phyloP scores from a whole-genome alignment of 331 rosid species.

The Acacia pycnantha region DNA sequence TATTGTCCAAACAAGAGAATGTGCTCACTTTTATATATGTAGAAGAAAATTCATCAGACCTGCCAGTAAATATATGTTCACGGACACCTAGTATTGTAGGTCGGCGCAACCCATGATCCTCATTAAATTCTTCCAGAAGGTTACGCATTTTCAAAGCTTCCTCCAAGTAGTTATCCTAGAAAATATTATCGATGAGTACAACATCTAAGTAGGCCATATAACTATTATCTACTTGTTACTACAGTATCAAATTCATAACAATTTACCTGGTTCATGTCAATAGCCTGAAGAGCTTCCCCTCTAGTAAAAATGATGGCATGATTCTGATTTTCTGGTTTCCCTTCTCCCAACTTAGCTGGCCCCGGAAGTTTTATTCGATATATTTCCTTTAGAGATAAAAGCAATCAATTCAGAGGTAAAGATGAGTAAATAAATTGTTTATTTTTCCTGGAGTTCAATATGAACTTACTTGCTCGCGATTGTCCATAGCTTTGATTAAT shows the following conservation, averaged over 20 bases:
- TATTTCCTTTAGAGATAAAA: conserved; percentile 64
- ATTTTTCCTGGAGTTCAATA: conserved; percentile 22
- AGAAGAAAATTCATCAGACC: conserved; percentile 48
- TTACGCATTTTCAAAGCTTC: conserved; percentile 97
- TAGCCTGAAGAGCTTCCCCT: conserved; percentile 96
- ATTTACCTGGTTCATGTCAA: conserved; percentile 96
- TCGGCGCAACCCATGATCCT: conserved; percentile 93
- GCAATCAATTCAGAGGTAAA: conserved; percentile 28
- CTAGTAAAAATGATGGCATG: conserved; percentile 92
- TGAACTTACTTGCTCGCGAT: conserved; percentile 80
- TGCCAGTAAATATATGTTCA: conserved; percentile 96
- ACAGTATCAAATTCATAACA: conserved; percentile 22
- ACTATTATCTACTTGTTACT: conserved; percentile 19
- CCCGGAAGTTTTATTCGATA: conserved; percentile 94
- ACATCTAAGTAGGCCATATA: conserved; percentile 28
- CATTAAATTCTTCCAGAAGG: conserved; percentile 90
- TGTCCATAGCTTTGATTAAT: conserved; percentile 79
- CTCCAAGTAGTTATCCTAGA: conserved; percentile 93
- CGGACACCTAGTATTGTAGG: conserved; percentile 93
- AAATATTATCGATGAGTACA: conserved; percentile 29
- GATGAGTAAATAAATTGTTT: conserved; percentile 11
- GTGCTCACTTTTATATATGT: conserved; percentile 7
- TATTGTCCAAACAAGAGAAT: conserved; percentile 15
- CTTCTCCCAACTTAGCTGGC: conserved; percentile 90
- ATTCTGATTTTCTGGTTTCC: conserved; percentile 98